Conservation (phyloP, 1,139 yeast species). For the Yamadazyma dendronema region DNA sequence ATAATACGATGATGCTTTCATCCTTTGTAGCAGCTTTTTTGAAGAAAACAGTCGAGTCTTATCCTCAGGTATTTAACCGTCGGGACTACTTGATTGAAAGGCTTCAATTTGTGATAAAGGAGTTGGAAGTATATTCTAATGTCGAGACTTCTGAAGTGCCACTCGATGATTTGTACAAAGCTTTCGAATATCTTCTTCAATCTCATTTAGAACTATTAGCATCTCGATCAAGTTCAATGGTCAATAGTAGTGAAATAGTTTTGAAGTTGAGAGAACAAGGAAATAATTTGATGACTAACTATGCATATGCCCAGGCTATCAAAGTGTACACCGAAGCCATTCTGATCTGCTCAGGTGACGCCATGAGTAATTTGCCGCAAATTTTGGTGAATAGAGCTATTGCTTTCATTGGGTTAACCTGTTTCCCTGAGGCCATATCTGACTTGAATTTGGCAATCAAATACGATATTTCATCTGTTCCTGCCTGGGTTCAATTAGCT, state of each 20-base stretch:
- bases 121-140: slow-evolving; percentile 9
- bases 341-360: slow-evolving; percentile 18
- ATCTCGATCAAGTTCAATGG: background rate
- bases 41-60: slow-evolving; percentile 2
- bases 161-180: slow-evolving; percentile 10
- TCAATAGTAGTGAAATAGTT: slow-evolving; percentile 9
- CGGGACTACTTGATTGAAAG: slow-evolving; percentile 9
- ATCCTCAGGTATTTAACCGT: slow-evolving; percentile 8
- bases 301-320: slow-evolving; percentile 43
- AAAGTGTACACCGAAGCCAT: slow-evolving; percentile 40
- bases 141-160: slow-evolving; percentile 6
- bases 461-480: slow-evolving; percentile 33
- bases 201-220: slow-evolving; percentile 13
- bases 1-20: slow-evolving; percentile 8
- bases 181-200: slow-evolving; percentile 10
- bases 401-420: slow-evolving; percentile 43
- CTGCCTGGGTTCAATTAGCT: slow-evolving; percentile 49
- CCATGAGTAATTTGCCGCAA: slow-evolving; percentile 28
- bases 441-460: slow-evolving; percentile 36
- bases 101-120: slow-evolving; percentile 8
- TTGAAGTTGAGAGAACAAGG: slow-evolving; percentile 38
- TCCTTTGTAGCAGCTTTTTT: slow-evolving; percentile 12
- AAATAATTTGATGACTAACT: slow-evolving; percentile 39
- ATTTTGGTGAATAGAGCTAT: slow-evolving; percentile 41
- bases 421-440: slow-evolving; percentile 40